These are phyloP conservation scores for sweet orange (Citrus sinensis) DNA, from an alignment of 345 rosid genomes.

Conservation along the genomic window DNA sequence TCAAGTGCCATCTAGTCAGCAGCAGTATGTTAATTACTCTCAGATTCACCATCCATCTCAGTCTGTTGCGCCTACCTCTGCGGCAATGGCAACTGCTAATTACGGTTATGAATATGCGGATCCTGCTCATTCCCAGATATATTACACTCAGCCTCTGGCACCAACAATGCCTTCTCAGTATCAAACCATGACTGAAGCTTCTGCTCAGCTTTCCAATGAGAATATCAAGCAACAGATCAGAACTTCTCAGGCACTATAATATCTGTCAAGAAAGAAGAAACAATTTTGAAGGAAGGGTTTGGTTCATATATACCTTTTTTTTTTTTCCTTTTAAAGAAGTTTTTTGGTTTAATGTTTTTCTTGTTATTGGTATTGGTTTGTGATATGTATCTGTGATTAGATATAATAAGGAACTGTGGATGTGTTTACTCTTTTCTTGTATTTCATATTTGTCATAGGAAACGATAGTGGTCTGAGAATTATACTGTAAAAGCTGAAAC, in stretches of 20 bases:
- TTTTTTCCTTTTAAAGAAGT: neutral
- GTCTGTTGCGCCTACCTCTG: slow-evolving; percentile 51
- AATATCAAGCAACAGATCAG: slow-evolving; percentile 61
- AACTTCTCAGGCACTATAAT: slow-evolving; percentile 57
- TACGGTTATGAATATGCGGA: slow-evolving; percentile 64
- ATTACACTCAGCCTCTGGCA: slow-evolving; percentile 74
- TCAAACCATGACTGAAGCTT: slow-evolving; percentile 76
- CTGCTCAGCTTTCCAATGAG: slow-evolving; percentile 49
- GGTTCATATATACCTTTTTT: slow-evolving; percentile 32
- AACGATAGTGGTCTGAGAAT: slow-evolving; percentile 31
- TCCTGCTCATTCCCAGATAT: slow-evolving; percentile 66
- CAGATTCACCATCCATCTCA: slow-evolving; percentile 86
- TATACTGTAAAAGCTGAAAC: slow-evolving; percentile 55
- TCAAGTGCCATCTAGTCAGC: slow-evolving; percentile 66
- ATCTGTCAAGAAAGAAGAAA: slow-evolving; percentile 27
- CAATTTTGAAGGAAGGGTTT: slow-evolving; percentile 73
- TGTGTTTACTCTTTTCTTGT: slow-evolving; percentile 25
- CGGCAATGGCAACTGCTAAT: slow-evolving; percentile 44
- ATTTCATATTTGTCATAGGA: slow-evolving; percentile 38
- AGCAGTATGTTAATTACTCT: slow-evolving; percentile 71
- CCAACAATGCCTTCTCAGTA: slow-evolving; percentile 69
- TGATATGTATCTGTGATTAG: slow-evolving; percentile 58
- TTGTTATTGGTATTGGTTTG: slow-evolving; percentile 56
- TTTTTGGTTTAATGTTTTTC: slow-evolving; percentile 25
- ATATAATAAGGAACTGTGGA: slow-evolving; percentile 53